phyloP scores from a whole-genome alignment of 129 eudicot species.

The Pseudognaphalium luteoalbum region DNA sequence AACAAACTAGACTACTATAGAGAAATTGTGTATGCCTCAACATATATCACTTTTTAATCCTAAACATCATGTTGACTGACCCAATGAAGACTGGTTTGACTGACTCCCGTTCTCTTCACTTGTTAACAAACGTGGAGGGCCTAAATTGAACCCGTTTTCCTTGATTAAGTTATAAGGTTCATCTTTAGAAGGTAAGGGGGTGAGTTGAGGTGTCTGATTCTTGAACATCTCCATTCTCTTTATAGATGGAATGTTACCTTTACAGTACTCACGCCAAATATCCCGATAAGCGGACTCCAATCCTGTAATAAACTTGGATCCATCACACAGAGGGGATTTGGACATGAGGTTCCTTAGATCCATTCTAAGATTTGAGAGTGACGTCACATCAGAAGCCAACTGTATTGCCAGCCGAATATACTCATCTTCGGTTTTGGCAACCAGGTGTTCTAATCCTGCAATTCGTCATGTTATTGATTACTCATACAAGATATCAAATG shows the following conservation, averaged over 20 bases:
- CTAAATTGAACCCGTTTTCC: constrained; percentile 55
- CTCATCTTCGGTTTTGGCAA: constrained; percentile 85
- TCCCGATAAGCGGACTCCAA: constrained; percentile 71
- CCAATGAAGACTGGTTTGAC: constrained; percentile 31
- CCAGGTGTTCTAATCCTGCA: constrained; percentile 69
- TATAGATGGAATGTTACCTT: constrained; percentile 75
- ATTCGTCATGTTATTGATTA: neutral
- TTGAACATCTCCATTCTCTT: constrained; percentile 52
- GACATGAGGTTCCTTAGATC: constrained; percentile 78
- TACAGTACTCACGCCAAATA: constrained; percentile 84
- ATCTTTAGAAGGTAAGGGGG: constrained; percentile 31
- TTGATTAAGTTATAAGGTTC: constrained; percentile 35
- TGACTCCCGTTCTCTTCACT: constrained; percentile 47
- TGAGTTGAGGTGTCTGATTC: constrained; percentile 40
- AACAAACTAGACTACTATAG: constrained; percentile 21
- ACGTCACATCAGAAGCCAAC: constrained; percentile 66
- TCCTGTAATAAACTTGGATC: constrained; percentile 61
- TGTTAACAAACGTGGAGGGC: constrained; percentile 30
- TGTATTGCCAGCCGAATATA: constrained; percentile 71
- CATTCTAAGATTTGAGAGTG: constrained; percentile 76
- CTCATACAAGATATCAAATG: neutral
- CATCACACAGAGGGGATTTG: constrained; percentile 82
- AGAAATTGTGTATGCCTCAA: constrained; percentile 19
- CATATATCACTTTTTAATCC: constrained; percentile 9
- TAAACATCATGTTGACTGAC: constrained; percentile 31